Evolutionary conservation across 768 basidiomycete species (phyloP), one percentile per base, ranked within the genome.

Genomic region (Lentinula boryana): DNA sequence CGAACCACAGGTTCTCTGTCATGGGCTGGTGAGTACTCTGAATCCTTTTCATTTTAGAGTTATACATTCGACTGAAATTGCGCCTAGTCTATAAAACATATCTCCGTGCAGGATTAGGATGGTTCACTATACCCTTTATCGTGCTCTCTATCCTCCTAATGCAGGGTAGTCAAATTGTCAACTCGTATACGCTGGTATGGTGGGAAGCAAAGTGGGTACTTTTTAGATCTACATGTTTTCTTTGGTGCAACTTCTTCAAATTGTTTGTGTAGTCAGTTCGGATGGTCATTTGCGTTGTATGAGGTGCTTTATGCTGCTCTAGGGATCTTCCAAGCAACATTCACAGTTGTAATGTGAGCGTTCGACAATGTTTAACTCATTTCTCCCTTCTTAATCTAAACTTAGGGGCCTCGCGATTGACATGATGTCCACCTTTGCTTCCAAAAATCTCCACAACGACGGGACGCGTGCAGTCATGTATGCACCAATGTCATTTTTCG

Each of bases 401-500:
- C 3, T 38, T 52, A 84, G 84, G 44, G 84, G 85, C 5, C 69
- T 78, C 13, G 72, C 74, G 4, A 79, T 85, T 63, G 85, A 86
- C 61, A 70, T 80, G 16, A 75, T 88, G 69, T 81, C 84, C 0
- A 81, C 77, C 67, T 76, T 79, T 58, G 85, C 85, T 4, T 87
- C 87, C 1, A 77, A 77, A 61, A 86, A 84, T 62, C 71, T 91
- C 2, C 88, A 91, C 67, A 76, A 80, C 53, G 68, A 76, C 49
- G 81, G 85, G 0, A 75, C 87, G 27, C 70, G 70, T 27, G 80
- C 83, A 56, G 78, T 88, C 27, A 84, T 88, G 67, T 79, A 82
- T 68, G 88, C 89, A 0, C 88, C 88, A 0, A 89, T 88, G 85
- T 78, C 83, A 1, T 90, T 89, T 72, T 92, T 91, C 65, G 90